Conservation (phyloP, 257 asterid species). For the Plectranthus barbatus region DNA sequence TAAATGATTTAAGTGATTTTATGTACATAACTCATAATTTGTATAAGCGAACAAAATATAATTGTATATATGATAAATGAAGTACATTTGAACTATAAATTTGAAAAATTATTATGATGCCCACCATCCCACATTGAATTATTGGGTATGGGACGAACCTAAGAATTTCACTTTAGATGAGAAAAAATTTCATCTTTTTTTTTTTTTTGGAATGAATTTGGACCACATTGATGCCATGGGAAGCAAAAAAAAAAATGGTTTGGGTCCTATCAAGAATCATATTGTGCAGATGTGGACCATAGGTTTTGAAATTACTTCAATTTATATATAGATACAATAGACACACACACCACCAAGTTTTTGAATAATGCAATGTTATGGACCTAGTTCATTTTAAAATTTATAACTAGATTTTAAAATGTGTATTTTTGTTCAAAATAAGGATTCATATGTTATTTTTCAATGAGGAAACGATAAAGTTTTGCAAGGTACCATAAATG, state of each 20-base stretch:
- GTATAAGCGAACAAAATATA: background rate
- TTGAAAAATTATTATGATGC: background rate
- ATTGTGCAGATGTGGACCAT: constrained; percentile 1
- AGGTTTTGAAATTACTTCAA: background rate
- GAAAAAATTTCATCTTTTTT: background rate
- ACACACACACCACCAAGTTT: too few relatives aligned
- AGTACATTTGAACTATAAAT: background rate
- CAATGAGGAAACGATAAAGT: too few relatives aligned
- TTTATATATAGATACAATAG: background rate
- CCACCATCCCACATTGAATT: background rate
- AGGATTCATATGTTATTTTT: background rate
- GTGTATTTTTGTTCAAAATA: background rate
- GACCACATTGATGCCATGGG: background rate
- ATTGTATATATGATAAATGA: background rate
- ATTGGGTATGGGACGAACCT: background rate
- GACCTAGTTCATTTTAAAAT: too few relatives aligned
- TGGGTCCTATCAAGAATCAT: background rate
- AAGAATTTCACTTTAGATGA: background rate
- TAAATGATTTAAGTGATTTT: too few relatives aligned
- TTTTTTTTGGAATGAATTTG: background rate
- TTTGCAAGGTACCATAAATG: background rate
- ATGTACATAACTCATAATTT: background rate
- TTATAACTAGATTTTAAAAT: too few relatives aligned
- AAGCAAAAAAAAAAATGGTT: background rate
- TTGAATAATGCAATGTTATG: too few relatives aligned